A percentile compares a stretch with the other conserved stretches of the same genome.
phyloP scores from a whole-genome alignment of 192 early-diverging fungal species.

The Chytriomyces sp. region DNA sequence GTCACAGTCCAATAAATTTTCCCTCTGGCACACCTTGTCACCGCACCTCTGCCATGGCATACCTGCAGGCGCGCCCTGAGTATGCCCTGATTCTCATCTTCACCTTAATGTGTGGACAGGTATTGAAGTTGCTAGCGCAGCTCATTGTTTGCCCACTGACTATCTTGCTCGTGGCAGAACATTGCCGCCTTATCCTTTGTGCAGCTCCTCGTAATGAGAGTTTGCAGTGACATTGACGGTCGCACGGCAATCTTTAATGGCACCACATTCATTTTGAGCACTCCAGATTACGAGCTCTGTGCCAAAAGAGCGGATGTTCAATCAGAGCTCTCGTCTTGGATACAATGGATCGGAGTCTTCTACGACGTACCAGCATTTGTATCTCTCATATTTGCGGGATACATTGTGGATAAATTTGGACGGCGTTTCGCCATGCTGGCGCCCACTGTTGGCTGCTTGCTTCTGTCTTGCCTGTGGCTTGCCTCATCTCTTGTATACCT shows the following conservation, averaged over 20 bases:
- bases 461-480: not conserved
- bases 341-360: not conserved
- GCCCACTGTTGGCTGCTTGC: not conserved
- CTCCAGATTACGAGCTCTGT: conserved; percentile 15
- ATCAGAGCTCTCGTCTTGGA: not conserved
- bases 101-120: not conserved
- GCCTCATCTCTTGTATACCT: not conserved
- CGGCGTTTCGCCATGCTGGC: not conserved
- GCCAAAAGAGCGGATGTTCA: conserved; percentile 17
- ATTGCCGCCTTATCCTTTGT: conserved; percentile 2
- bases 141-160: no score
- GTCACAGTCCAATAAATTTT: no score
- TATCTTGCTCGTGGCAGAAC: no score
- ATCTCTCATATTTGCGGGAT: conserved; percentile 4
- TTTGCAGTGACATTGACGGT: conserved; percentile 4
- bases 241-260: not conserved
- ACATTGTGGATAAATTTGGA: conserved; percentile 2
- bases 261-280: not conserved
- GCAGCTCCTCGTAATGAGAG: not conserved
- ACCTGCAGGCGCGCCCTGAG: not conserved
- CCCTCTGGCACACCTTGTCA: no score
- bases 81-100: not conserved
- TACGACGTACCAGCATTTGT: not conserved
- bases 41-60: no score
- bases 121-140: no score